These are phyloP conservation scores for Aspergillus pseudonomiae DNA, from an alignment of 2,329 filamentous ascomycete genomes.

Conservation along the genomic window DNA sequence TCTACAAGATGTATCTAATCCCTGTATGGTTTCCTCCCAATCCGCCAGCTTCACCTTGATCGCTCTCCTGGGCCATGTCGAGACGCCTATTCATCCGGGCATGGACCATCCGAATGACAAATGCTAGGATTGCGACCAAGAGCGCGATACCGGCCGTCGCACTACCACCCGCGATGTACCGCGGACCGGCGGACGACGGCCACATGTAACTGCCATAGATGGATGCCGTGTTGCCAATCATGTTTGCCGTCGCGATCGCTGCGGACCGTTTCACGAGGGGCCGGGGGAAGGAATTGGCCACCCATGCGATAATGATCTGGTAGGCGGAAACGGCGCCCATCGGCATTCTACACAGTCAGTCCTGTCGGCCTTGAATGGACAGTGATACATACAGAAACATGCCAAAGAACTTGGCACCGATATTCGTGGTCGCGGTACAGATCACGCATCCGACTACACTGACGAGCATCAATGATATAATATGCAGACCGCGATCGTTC, in stretches of 20 bases:
- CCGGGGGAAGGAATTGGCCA: conserved; percentile 46
- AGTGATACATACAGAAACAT: conserved; percentile 55
- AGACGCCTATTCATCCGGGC: conserved; percentile 39
- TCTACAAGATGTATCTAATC: conserved; percentile 28
- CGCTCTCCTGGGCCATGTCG: conserved; percentile 25
- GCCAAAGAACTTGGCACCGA: conserved; percentile 61
- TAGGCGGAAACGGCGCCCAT: conserved; percentile 54
- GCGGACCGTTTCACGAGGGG: conserved; percentile 50
- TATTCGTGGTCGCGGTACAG: conserved; percentile 54
- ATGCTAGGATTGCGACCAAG: conserved; percentile 37
- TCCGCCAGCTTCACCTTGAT: neutral
- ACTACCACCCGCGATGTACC: conserved; percentile 41
- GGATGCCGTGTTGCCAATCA: conserved; percentile 43
- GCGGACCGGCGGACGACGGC: conserved; percentile 38
- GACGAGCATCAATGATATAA: conserved; percentile 56
- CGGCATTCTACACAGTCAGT: conserved; percentile 45
- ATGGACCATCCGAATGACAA: conserved; percentile 38
- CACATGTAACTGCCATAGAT: conserved; percentile 47
- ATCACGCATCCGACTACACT: conserved; percentile 60
- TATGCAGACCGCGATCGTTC: conserved; percentile 60
- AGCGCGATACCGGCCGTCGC: conserved; percentile 41
- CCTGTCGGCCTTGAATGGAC: neutral
- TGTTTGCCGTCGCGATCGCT: conserved; percentile 46
- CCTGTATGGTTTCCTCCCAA: conserved; percentile 10
- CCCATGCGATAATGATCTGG: conserved; percentile 50